Percentiles rank a stretch among this genome's conserved stretches.
Conservation (phyloP, 2,329 filamentous ascomycete genomes). For the Ascochyta clinopodiicola region DNA sequence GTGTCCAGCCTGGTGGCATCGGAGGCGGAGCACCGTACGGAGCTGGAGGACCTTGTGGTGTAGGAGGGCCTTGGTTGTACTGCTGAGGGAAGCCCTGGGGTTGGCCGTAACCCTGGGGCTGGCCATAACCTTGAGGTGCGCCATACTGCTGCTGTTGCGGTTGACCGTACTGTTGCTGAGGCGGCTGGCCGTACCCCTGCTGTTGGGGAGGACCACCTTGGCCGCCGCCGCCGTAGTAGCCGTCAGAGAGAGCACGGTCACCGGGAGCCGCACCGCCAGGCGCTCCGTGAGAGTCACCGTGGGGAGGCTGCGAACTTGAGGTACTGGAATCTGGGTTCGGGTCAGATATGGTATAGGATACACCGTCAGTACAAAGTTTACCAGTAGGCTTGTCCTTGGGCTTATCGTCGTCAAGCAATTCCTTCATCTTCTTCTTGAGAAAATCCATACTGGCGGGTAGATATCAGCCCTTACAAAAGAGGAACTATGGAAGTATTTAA, state of each 20-base stretch:
- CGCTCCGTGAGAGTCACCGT: conserved; percentile 18
- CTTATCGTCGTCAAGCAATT: conserved; percentile 51
- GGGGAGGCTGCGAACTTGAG: conserved; percentile 9
- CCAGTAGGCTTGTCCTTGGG: conserved; percentile 33
- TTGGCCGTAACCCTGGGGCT: conserved; percentile 35
- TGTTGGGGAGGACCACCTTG: conserved; percentile 22
- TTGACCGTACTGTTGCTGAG: conserved; percentile 26
- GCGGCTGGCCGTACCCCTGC: conserved; percentile 25
- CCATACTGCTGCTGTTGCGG: conserved; percentile 28
- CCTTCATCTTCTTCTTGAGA: conserved; percentile 56
- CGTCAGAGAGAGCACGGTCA: conserved; percentile 29
- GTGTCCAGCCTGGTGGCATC: conserved; percentile 62
- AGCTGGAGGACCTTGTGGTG: conserved; percentile 40
- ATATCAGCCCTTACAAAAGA: not conserved
- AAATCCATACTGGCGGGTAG: conserved; percentile 49
- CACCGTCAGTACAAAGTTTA: not conserved
- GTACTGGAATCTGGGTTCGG: not conserved
- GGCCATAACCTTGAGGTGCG: conserved; percentile 28
- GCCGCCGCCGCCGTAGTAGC: conserved; percentile 25
- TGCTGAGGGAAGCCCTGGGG: conserved; percentile 34
- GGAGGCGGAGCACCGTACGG: conserved; percentile 60
- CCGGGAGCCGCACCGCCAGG: conserved; percentile 26
- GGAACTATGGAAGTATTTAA: not conserved
- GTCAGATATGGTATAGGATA: not conserved
- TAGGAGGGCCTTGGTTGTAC: conserved; percentile 31